Evolutionary conservation across 164 flowering plant genomes (phyloP), one percentile per base, ranked within the genome.

Genomic region (Kalanchoe fedtschenkoi): DNA sequence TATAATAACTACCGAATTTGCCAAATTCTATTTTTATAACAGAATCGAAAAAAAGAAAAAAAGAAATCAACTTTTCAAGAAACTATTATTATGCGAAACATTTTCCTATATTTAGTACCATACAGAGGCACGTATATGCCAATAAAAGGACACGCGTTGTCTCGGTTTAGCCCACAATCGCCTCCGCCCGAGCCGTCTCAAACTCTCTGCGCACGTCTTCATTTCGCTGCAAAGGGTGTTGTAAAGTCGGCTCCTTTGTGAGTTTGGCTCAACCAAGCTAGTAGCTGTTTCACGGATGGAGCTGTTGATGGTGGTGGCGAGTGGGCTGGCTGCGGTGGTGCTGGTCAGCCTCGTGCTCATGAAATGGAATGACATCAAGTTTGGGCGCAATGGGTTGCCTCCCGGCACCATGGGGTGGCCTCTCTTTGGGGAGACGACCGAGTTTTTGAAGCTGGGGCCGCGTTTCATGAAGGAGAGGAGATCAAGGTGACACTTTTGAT

Each of bases 351-450:
- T 77, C 70, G 79, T 78, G 58, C 58, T 89, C 59, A 60, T 92
- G 64, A 83, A 74, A 74, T 87, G 93, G 95, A 89, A 87, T 75
- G 89, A 83, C 59, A 63, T 92, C 62, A 84, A 75, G 64, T 89
- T 80, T 76, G 80, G 80, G 70, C 86, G 77, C 77, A 87, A 84
- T 68, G 87, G 89, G 0, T 68, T 92, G 66, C 98, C 98, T 41
- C 96, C 93, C 1, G 98, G 98, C 3, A 89, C 96, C 29, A 92
- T 89, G 98, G 96, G 96, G 9, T 92, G 96, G 98, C 98, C 98
- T 0, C 62, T 92, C 34, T 78, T 89, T 75, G 98, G 98, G 0
- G 98, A 89, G 62, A 92, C 98, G 19, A 81, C 89, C 39, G 95
- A 92, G 83, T 92, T 92, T 66, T 86, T 92, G 4, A 89, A 81